Evolutionary conservation across 371 early-diverging fungal species (phyloP), one percentile per base, ranked within the genome.

Genomic region (Apophysomyces trapeziformis): DNA sequence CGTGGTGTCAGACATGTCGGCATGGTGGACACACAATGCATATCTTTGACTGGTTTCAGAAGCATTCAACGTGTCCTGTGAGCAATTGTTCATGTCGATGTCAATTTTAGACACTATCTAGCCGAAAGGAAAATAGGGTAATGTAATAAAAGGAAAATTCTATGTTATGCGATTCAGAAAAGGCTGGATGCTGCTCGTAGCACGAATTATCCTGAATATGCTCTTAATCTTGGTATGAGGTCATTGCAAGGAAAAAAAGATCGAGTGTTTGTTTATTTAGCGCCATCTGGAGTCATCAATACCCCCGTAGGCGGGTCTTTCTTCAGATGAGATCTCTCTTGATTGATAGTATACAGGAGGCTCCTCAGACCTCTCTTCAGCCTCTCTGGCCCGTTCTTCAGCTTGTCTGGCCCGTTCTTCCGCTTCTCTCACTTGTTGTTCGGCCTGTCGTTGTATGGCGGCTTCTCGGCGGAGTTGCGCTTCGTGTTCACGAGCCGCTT

Each of bases 1-100:
- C 95, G 11, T 98, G 98, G 98, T 98, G 98, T 74, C 96, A 96
- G 73, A 91, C 92, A 13, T 98, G 98, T 76, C 85, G 94, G 5
- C 98, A 98, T 76, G 98, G 98, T 32, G 98, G 98, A 2, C 98
- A 98, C 71, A 90, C 94, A 4, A 75, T 82, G 32, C 98, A 97
- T 70, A 86, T 98, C 75, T 75, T 86, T 57, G 87, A 91, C 41
- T 98, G 98, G 98, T 98, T 98, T 72, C 79, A 82, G 63, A 88
- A 85, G 0, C 95, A 96, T 73, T 67, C 77, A 4, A 85, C 79
- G 44, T 98, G 98, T 73, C 97, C 98, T 18, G 95, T 97, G 13
- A 88, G 94, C 16, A 93, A 92, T 50, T 98, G 98, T 74, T 75
- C 76, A 7, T 97, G 97, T 67, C 76, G 76, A 56, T 91, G 92